These are phyloP conservation scores for Saccharomycopsis malanga DNA, from an alignment of 805 yeast species.

Conservation along the genomic window DNA sequence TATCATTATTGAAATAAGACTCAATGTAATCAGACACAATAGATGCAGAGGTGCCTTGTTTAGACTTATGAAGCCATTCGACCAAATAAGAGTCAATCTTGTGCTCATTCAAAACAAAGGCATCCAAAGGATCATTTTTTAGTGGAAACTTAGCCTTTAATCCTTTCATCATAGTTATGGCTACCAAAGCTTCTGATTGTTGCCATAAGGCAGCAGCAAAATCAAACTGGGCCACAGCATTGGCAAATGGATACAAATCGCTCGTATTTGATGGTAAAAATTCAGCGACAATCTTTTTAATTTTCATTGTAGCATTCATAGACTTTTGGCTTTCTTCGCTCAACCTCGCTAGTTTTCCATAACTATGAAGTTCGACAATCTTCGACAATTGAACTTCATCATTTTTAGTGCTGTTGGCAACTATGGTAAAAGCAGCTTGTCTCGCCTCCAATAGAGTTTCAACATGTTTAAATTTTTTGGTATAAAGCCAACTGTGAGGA, in stretches of 20 bases:
- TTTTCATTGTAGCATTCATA: constrained; percentile 40
- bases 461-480: constrained; percentile 30
- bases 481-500: constrained; percentile 33
- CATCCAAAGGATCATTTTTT: neutral
- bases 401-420: constrained; percentile 25
- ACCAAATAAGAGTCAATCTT: constrained; percentile 38
- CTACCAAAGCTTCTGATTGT: constrained; percentile 46
- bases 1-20: constrained; percentile 26
- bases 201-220: constrained; percentile 62
- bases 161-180: constrained; percentile 47
- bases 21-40: constrained; percentile 54
- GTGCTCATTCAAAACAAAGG: neutral
- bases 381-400: constrained; percentile 24
- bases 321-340: constrained; percentile 41
- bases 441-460: constrained; percentile 42
- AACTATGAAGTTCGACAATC: constrained; percentile 35
- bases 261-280: neutral
- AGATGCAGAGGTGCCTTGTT: constrained; percentile 55
- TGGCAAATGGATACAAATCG: neutral
- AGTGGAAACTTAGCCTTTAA: constrained; percentile 24
- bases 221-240: constrained; percentile 34
- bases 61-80: constrained; percentile 65
- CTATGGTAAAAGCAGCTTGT: constrained; percentile 25
- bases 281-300: constrained; percentile 32
- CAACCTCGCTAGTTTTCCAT: constrained; percentile 36